phyloP scores from a whole-genome alignment of 495 filamentous ascomycete species.

The Lindgomyces ingoldianus region DNA sequence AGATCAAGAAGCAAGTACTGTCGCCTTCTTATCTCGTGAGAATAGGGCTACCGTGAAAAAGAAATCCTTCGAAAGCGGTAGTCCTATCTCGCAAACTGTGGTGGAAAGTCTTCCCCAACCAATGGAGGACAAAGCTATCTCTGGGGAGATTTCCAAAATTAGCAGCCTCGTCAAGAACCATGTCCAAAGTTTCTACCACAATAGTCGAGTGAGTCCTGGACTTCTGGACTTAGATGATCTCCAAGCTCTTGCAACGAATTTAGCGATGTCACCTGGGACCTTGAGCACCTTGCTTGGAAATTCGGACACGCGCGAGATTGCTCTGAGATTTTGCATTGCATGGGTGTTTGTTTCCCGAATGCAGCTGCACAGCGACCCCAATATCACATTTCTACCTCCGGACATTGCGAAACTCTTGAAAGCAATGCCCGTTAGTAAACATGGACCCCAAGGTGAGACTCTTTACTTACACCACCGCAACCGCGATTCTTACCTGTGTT shows the following conservation, averaged over 20 bases:
- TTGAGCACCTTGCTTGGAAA: conserved; percentile 39
- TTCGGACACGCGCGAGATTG: conserved; percentile 33
- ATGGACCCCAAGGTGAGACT: conserved; percentile 23
- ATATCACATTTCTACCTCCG: conserved; percentile 40
- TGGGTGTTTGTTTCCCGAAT: conserved; percentile 41
- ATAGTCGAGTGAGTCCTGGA: conserved; percentile 17
- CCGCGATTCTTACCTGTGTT: conserved; percentile 14
- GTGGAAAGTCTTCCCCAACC: conserved; percentile 38
- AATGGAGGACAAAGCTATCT: conserved; percentile 43
- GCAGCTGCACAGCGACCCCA: conserved; percentile 6
- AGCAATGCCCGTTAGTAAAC: conserved; percentile 25
- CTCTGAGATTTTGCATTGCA: conserved; percentile 41
- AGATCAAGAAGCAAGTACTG: conserved; percentile 17
- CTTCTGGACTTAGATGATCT: conserved; percentile 30
- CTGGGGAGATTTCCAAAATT: conserved; percentile 42
- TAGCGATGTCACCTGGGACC: conserved; percentile 31
- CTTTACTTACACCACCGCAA: neutral
- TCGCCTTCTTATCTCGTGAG: conserved; percentile 19
- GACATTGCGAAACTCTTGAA: conserved; percentile 33
- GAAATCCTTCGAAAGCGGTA: conserved; percentile 15
- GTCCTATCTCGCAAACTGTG: conserved; percentile 14
- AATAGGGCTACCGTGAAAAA: conserved; percentile 18
- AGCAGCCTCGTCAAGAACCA: conserved; percentile 46
- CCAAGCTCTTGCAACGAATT: conserved; percentile 27
- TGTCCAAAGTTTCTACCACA: conserved; percentile 47